These are phyloP conservation scores for Parmelia sp. DNA, from an alignment of 495 filamentous ascomycete species.

Conservation along the genomic window DNA sequence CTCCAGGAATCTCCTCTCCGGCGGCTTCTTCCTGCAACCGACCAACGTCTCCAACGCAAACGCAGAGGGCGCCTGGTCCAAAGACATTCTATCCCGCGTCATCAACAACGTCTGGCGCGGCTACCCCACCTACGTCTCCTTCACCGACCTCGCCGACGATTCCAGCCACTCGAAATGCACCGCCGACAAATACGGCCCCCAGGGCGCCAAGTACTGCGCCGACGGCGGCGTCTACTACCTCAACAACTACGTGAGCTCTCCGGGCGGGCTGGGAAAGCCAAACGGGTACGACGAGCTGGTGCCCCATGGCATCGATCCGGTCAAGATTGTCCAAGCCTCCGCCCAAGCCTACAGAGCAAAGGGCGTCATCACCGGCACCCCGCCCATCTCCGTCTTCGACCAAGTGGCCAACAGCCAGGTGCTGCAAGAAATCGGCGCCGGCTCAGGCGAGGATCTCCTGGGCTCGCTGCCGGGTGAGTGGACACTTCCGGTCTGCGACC, in stretches of 20 bases:
- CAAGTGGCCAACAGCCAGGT: not conserved
- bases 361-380: not conserved
- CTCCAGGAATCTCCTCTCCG: not conserved
- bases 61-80: not conserved
- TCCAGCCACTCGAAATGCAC: not conserved
- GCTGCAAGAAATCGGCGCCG: not conserved
- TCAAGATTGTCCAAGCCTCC: not conserved
- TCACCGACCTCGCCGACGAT: not conserved
- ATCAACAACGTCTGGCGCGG: not conserved
- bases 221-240: not conserved
- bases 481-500: constrained; percentile 12
- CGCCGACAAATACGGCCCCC: not conserved
- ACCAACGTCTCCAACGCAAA: not conserved
- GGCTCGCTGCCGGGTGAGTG: constrained; percentile 14
- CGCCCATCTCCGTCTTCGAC: not conserved
- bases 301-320: not conserved
- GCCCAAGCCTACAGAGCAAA: not conserved
- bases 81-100: not conserved
- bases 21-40: not conserved
- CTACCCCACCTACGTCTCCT: not conserved
- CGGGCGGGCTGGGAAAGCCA: not conserved
- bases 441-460: not conserved
- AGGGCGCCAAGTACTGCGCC: not conserved
- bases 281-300: not conserved
- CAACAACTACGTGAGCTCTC: not conserved